Evolutionary conservation across 2,329 filamentous ascomycete species (phyloP).

Genomic region (Ophiostoma sp.): DNA sequence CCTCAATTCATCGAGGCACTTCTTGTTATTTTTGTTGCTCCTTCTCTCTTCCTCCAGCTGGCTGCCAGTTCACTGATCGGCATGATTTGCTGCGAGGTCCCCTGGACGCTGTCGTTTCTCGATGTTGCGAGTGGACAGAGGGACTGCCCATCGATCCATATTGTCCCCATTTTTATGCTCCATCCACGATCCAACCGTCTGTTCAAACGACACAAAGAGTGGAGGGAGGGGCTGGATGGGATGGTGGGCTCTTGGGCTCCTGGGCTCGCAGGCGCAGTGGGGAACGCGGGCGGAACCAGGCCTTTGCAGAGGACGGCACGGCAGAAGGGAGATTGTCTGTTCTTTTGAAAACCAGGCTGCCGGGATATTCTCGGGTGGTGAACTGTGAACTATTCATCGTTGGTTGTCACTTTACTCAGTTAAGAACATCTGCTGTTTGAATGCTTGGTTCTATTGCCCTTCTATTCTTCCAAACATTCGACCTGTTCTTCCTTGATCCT

Average conservation of each 20-base stretch:
- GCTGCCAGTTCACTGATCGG: not conserved
- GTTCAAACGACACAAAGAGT: conserved; percentile 9
- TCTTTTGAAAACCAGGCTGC: conserved; percentile 14
- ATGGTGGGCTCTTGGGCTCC: not conserved
- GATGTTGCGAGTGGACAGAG: not conserved
- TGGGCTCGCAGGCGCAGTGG: not conserved
- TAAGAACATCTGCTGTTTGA: not conserved
- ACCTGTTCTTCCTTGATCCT: not conserved
- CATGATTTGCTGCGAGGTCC: not conserved
- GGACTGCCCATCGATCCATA: not conserved
- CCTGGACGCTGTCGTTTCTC: not conserved
- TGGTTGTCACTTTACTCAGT: not conserved
- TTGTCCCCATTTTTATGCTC: not conserved
- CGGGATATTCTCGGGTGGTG: not conserved
- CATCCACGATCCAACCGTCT: not conserved
- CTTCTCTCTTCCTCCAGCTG: not conserved
- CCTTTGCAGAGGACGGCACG: conserved; percentile 7
- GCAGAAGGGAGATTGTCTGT: conserved; percentile 10
- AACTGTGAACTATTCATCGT: not conserved
- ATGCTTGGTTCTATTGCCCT: not conserved
- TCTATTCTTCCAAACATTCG: not conserved
- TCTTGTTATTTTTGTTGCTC: not conserved
- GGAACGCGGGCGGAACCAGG: conserved; percentile 11
- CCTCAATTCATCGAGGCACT: not conserved
- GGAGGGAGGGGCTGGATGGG: not conserved